Evolutionary conservation across 2,329 filamentous ascomycete genomes (phyloP), one percentile per base, ranked within the genome.

Genomic region (Sarocladiaceae sp.): DNA sequence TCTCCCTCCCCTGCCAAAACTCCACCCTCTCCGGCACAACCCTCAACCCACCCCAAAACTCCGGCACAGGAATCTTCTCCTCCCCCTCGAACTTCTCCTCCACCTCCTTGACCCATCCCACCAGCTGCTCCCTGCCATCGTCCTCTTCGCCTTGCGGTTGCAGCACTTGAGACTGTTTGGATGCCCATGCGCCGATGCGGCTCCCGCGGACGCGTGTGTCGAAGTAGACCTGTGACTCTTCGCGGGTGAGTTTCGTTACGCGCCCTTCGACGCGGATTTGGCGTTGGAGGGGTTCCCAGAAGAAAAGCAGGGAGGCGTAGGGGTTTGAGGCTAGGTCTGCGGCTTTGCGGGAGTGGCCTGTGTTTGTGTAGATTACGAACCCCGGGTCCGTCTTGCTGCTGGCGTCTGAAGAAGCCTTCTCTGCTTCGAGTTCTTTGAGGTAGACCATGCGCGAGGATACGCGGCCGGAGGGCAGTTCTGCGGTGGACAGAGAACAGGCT

Each of bases 1-100:
- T 96, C 65, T 90, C 81, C 61, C 94, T 81, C 2, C 94, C 94
- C 76, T 97, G 92, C 84, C 94, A 99, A 67, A 99, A 99, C 78
- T 99, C 94, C 47, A 99, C 79, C 60, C 83, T 82, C 64, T 91
- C 87, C 0, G 94, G 93, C 57, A 92, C 78, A 55, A 99, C 80
- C 60, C 93, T 83, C 66, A 97, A 66, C 0, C 94, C 94, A 26
- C 94, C 94, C 94, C 94, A 99, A 67, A 96, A 97, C 10, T 88
- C 86, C 3, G 94, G 94, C 48, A 97, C 84, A 1, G 92, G 92
- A 58, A 99, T 96, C 53, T 88, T 71, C 25, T 96, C 88, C 57
- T 80, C 63, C 2, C 83, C 88, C 37, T 85, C 79, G 66, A 96
- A 99, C 59, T 74, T 78, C 66, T 79, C 72, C 73, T 96, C 88